Percentiles rank a stretch among this genome's conserved stretches.
These are phyloP conservation scores for Vaccinium vitisidaea DNA, from an alignment of 148 eudicot genomes.

Conservation along the genomic window DNA sequence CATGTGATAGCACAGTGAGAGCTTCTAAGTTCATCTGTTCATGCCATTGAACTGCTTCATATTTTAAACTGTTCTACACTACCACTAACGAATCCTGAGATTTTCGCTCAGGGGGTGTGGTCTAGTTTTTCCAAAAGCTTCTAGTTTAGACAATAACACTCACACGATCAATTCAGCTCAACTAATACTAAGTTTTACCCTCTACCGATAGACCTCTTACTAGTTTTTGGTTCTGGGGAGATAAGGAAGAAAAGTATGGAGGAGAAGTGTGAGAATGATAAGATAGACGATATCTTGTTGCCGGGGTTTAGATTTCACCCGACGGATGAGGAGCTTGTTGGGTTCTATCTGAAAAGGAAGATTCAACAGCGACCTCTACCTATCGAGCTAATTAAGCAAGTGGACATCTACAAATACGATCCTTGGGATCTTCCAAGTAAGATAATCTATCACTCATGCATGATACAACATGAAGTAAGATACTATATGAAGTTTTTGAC, in stretches of 20 bases:
- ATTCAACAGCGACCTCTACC: slow-evolving; percentile 48
- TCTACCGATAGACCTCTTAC: background rate
- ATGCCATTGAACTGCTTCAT: background rate
- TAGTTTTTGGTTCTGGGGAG: slow-evolving; percentile 3
- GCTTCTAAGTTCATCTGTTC: background rate
- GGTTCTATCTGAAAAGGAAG: slow-evolving; percentile 57
- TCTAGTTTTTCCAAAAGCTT: slow-evolving; percentile 5
- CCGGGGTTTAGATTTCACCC: slow-evolving; percentile 81
- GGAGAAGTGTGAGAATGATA: slow-evolving; percentile 32
- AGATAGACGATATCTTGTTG: slow-evolving; percentile 46
- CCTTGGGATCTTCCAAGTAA: slow-evolving; percentile 88
- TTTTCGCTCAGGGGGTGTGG: background rate
- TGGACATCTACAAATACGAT: slow-evolving; percentile 65
- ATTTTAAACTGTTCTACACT: background rate
- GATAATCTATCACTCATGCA: slow-evolving; percentile 14
- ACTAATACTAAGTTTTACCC: background rate
- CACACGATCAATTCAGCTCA: background rate
- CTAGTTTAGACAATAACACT: background rate
- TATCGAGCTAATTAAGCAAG: slow-evolving; percentile 68
- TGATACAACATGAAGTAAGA: too few relatives aligned
- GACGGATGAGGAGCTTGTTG: slow-evolving; percentile 70
- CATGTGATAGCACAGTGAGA: slow-evolving; percentile 23
- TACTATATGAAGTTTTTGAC: background rate
- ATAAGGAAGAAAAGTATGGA: slow-evolving; percentile 30
- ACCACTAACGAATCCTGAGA: background rate